These are phyloP conservation scores for Echeveria elegans DNA, from an alignment of 164 flowering plant species.

Conservation along the genomic window DNA sequence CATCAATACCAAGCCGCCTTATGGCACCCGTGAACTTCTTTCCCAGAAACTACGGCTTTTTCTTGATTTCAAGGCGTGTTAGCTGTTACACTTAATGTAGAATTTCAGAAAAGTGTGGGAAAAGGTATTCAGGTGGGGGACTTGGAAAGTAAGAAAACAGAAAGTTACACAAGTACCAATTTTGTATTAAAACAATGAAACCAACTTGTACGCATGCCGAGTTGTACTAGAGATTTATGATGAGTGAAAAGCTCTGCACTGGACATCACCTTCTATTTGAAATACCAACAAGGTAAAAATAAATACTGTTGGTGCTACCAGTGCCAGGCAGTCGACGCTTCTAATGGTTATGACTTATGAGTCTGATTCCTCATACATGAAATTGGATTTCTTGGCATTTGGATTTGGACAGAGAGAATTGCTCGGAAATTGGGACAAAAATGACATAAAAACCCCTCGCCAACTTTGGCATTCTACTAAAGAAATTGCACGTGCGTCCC, in stretches of 20 bases:
- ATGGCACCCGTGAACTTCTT: constrained; percentile 62
- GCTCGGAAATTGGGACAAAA: no score
- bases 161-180: neutral
- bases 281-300: no score
- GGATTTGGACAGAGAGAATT: no score
- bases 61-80: constrained; percentile 59
- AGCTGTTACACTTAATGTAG: neutral
- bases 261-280: no score
- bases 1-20: constrained; percentile 38
- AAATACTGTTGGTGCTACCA: no score
- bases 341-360: no score
- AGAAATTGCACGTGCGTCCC: no score
- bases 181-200: neutral
- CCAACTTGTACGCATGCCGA: neutral
- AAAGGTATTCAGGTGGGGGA: neutral
- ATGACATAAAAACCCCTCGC: no score
- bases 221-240: neutral
- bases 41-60: constrained; percentile 60
- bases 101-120: neutral
- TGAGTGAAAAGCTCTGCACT: neutral
- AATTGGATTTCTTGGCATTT: no score
- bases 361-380: no score
- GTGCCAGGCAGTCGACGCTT: no score
- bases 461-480: no score
- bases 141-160: neutral